Base-by-base conservation (phyloP, 352 stramenopile species). In the Globisporangium camurandrum region DNA sequence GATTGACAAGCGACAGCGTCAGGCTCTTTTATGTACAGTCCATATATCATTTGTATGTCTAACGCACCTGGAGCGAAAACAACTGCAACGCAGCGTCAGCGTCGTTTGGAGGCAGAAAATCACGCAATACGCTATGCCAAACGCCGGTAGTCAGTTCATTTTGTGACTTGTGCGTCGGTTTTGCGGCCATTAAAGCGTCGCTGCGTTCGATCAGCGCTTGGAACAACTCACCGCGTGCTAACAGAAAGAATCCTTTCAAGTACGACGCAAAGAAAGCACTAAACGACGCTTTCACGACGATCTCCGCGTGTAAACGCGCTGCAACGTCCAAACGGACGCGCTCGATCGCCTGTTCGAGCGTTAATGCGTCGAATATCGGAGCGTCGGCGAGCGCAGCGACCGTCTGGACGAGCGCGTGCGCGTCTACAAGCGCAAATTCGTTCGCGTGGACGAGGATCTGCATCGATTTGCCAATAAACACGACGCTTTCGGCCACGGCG, bases 211-310 rank as follows among this genome's bases (percentile, higher is more conserved):
- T 67, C 12, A 92, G 71, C 30, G 75, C 67, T 51, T 89, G 75
- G 41, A 88, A 88, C 12, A 92, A 43, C 50, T 88, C 81, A 6
- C 81, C 81, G 17, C 75, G 69, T 2, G 72, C 64, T 3, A 88
- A 38, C 23, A 92, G 42, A 46, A 86, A 92, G 51, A 85, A 86
- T 0, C 67, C 60, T 48, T 88, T 88, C 16, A 92, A 53, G n/a
- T n/a, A n/a, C 7, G 66, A 54, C 24, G 69, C 62, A 23, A 87
- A 49, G 43, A 74, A 82, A 10, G 64, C 56, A 2, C 83, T 66
- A 54, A 92, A 92, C 11, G 80, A 51, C 3, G 69, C 64, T 36
- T 85, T 76, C 2, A 86, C 66, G 22, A 92, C 75, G 17, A 92
- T 70, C 47, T 88, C 62, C 23, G 75, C 46, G 51, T 89, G 75